Evolutionary conservation across 352 stramenopile genomes (phyloP).

Genomic region (Globisporangium viniferum): DNA sequence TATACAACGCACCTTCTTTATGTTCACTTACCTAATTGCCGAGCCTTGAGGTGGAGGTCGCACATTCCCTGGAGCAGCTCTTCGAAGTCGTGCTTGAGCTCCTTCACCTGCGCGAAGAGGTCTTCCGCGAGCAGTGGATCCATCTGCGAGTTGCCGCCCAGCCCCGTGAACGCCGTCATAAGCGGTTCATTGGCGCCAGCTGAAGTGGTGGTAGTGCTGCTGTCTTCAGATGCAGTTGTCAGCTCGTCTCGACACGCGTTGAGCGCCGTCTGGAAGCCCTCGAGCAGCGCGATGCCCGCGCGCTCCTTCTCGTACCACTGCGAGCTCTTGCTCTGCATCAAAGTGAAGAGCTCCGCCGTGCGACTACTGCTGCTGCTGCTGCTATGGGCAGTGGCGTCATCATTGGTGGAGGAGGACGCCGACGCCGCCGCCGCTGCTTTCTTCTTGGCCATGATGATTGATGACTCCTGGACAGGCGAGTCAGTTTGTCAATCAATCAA

Average conservation of each 20-base stretch:
- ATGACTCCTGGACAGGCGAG: neutral
- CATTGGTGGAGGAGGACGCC: neutral
- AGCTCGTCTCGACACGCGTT: slow-evolving; percentile 32
- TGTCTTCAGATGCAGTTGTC: neutral
- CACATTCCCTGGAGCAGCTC: slow-evolving; percentile 64
- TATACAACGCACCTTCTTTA: neutral
- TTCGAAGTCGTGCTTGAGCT: slow-evolving; percentile 41
- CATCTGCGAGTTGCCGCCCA: slow-evolving; percentile 37
- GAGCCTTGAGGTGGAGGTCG: slow-evolving; percentile 35
- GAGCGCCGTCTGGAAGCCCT: slow-evolving; percentile 66
- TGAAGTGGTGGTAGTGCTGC: neutral
- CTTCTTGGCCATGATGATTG: slow-evolving; percentile 37
- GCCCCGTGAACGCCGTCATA: slow-evolving; percentile 23
- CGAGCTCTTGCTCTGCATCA: slow-evolving; percentile 38
- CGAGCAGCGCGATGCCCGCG: slow-evolving; percentile 60
- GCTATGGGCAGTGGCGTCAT: neutral
- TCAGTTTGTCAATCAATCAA: neutral
- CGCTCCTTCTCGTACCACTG: slow-evolving; percentile 64
- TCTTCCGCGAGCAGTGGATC: slow-evolving; percentile 71
- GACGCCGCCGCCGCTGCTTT: slow-evolving; percentile 20
- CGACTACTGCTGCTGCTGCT: slow-evolving; percentile 5
- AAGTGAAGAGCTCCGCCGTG: slow-evolving; percentile 31
- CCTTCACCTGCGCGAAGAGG: slow-evolving; percentile 58
- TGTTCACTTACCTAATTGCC: slow-evolving; percentile 23
- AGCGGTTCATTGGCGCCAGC: neutral